These are phyloP conservation scores for Cercospora sp. DNA, from an alignment of 2,329 filamentous ascomycete species.

Conservation along the genomic window DNA sequence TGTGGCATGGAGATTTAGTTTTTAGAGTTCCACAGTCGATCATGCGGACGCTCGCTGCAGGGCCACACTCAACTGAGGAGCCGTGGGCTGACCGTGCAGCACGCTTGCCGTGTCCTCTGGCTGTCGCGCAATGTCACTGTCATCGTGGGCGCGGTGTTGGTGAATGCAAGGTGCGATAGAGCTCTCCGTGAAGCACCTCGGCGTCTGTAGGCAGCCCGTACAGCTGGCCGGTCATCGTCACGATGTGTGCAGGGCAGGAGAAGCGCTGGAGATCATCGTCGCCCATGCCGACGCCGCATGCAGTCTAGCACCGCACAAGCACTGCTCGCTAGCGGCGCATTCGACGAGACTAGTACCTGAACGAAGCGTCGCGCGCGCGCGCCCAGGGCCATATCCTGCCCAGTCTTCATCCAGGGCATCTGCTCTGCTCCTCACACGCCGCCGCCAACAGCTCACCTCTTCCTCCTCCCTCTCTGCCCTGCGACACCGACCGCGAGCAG, in stretches of 20 bases:
- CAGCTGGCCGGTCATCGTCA: background rate
- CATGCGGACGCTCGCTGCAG: conserved; percentile 1
- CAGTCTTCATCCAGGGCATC: background rate
- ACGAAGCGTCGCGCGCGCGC: background rate
- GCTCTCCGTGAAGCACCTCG: background rate
- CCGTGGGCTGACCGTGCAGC: background rate
- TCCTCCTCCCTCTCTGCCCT: background rate
- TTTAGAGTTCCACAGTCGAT: background rate
- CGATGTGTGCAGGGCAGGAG: background rate
- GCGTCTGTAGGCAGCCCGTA: background rate
- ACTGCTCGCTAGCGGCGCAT: background rate
- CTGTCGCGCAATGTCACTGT: background rate
- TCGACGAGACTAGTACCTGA: conserved; percentile 2
- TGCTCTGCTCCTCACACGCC: background rate
- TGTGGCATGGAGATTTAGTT: background rate
- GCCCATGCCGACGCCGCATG: background rate
- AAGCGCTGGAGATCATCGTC: background rate
- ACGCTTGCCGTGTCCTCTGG: background rate
- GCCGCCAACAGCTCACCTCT: background rate
- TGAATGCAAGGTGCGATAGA: background rate
- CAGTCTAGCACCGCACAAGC: background rate
- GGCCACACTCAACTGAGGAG: background rate
- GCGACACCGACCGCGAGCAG: background rate
- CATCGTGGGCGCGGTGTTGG: background rate
- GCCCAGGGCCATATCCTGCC: background rate